A percentile compares a stretch with the other conserved stretches of the same genome.
phyloP scores from a whole-genome alignment of 78 protist species.

The Tieghemostelium lacteum region DNA sequence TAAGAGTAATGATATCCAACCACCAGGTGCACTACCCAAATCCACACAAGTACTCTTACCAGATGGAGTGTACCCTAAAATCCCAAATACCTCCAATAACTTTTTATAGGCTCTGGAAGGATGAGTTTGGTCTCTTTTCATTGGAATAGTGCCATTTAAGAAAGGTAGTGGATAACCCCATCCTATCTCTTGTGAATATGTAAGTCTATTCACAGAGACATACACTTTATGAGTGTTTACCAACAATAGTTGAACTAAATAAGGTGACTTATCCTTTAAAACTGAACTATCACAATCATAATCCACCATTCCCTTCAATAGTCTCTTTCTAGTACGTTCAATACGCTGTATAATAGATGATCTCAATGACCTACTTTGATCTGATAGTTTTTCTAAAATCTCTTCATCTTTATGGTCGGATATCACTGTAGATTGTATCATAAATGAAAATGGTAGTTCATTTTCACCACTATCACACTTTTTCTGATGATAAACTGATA shows the following conservation, averaged over 20 bases:
- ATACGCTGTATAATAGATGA: background rate
- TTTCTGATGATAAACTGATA: background rate
- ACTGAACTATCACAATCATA: background rate
- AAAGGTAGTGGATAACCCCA: slow-evolving; percentile 56
- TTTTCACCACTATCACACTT: background rate
- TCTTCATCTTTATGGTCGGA: background rate
- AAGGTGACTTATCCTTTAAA: background rate
- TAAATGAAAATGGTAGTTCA: background rate
- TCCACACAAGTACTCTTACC: slow-evolving; percentile 10
- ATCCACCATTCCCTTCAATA: background rate
- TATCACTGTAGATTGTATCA: background rate
- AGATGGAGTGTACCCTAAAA: slow-evolving; percentile 6
- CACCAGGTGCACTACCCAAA: slow-evolving; percentile 67
- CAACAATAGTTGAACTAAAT: slow-evolving; percentile 22
- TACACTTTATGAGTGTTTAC: background rate
- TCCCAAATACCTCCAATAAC: slow-evolving; percentile 5
- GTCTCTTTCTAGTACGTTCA: background rate
- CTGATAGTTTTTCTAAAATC: background rate
- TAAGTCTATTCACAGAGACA: background rate
- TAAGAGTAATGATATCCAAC: slow-evolving; percentile 46
- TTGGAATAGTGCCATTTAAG: slow-evolving; percentile 2
- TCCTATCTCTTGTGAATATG: slow-evolving; percentile 4
- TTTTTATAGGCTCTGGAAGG: slow-evolving; percentile 75
- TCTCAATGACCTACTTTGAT: background rate
- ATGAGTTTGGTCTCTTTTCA: slow-evolving; percentile 1